These are phyloP conservation scores for Leccinum colubrinum DNA, from an alignment of 1,284 basidiomycete species.

Conservation along the genomic window DNA sequence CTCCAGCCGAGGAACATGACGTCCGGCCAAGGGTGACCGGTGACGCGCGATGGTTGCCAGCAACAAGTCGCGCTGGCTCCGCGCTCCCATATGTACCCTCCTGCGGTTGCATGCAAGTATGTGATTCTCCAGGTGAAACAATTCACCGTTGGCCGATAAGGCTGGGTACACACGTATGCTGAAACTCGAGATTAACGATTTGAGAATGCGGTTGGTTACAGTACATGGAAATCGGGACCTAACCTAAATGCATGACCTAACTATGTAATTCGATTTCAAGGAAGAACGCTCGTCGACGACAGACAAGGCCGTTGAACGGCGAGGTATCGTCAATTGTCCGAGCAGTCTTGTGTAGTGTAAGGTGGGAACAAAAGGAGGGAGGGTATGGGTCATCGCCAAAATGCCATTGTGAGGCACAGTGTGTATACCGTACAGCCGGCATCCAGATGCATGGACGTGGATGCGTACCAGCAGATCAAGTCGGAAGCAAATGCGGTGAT, in stretches of 20 bases:
- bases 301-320: background rate
- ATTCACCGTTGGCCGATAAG: background rate
- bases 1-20: too few species aligned
- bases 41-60: background rate
- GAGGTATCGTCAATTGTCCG: slow-evolving; percentile 16
- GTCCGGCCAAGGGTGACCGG: too few species aligned
- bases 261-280: background rate
- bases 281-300: background rate
- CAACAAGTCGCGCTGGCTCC: background rate
- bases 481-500: background rate
- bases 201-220: background rate
- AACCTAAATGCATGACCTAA: background rate
- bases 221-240: slow-evolving; percentile 1
- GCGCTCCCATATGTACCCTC: background rate
- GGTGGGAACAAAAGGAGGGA: background rate
- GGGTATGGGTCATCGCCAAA: background rate
- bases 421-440: background rate
- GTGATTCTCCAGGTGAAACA: background rate
- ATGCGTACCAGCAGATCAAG: slow-evolving; percentile 1
- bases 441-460: slow-evolving; percentile 10
- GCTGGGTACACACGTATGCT: background rate
- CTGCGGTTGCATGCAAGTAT: background rate
- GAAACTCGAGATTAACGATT: background rate
- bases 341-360: slow-evolving; percentile 13
- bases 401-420: background rate